phyloP scores from a whole-genome alignment of 441 rosid genomes.

The Macaranga tanarius region DNA sequence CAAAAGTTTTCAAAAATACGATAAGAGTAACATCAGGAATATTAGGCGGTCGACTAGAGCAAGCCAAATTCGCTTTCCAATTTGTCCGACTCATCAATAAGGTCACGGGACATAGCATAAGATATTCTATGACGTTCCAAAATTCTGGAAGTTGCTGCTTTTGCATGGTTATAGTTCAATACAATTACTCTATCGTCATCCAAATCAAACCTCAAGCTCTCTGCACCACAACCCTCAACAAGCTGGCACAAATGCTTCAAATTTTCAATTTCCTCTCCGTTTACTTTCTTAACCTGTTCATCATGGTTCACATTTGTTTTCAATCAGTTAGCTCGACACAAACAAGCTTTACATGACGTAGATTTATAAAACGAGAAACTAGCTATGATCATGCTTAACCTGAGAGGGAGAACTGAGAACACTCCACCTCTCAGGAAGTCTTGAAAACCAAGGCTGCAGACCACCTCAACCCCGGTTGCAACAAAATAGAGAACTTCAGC shows the following conservation, averaged over 20 bases:
- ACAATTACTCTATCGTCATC: constrained; percentile 75
- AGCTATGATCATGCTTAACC: not conserved
- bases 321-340: not conserved
- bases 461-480: not conserved
- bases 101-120: constrained; percentile 55
- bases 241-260: constrained; percentile 68
- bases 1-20: no score
- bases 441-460: not conserved
- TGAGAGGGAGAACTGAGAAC: not conserved
- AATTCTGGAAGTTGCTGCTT: constrained; percentile 61
- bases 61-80: constrained; percentile 10
- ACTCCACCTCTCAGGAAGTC: no score
- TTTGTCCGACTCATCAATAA: constrained; percentile 9
- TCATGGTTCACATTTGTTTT: constrained; percentile 21
- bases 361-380: not conserved
- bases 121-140: constrained; percentile 75
- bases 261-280: constrained; percentile 65
- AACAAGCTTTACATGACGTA: not conserved
- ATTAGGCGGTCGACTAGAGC: not conserved
- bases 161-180: constrained; percentile 56
- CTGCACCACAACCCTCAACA: constrained; percentile 52
- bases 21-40: not conserved
- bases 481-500: not conserved
- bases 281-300: constrained; percentile 75
- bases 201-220: constrained; percentile 68